Evolutionary conservation across 176 grass and related monocot species (phyloP), one percentile per base, ranked within the genome.

Genomic region (Phoenix dactylifera): DNA sequence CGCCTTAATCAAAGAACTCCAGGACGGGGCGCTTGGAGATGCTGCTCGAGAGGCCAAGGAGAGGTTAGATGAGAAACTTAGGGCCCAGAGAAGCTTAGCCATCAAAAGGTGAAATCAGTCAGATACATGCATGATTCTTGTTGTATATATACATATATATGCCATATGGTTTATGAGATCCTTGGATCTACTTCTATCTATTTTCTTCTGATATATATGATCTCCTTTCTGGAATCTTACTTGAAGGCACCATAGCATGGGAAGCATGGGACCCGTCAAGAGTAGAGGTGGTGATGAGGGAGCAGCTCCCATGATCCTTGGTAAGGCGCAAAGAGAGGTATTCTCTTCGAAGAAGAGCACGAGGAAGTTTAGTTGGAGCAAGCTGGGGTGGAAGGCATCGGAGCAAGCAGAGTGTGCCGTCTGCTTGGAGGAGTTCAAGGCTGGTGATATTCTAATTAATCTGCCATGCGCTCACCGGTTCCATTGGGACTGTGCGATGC

Each of bases 381-480:
- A 86, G 65, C 72, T 87, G 72, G 71, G 83, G 51, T 98, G 81
- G 93, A 86, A 72, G 4, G 84, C 76, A 1, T 70, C 76, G 6
- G 87, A 83, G 67, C 76, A 80, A 55, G 60, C 63, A 19, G 87
- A 98, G 55, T 98, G 93, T 60, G 84, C 75, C 15, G 84, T 98
- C 60, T 98, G 93, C 70, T 71, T 98, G n/a, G 87, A 98, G 24
- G 87, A 98, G 58, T 98, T 98, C 63, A 52, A 20, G 59, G 76
- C 78, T 0, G 93, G 87, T 1, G 93, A 98, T 39, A 74, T 89
- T 14, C 75, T 98, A 22, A 66, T 81, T 0, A 84, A 92, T 77
- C 81, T 98, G 6, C 87, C 81, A 3, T 98, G 93, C 55, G 81
- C 65, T 25, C 93, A 98, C 73, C 79, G 93, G 63, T 98, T 92